Percentiles rank a stretch among this genome's conserved stretches.
phyloP scores from a whole-genome alignment of 768 basidiomycete genomes.

The Paxillus ammoniavirescens region DNA sequence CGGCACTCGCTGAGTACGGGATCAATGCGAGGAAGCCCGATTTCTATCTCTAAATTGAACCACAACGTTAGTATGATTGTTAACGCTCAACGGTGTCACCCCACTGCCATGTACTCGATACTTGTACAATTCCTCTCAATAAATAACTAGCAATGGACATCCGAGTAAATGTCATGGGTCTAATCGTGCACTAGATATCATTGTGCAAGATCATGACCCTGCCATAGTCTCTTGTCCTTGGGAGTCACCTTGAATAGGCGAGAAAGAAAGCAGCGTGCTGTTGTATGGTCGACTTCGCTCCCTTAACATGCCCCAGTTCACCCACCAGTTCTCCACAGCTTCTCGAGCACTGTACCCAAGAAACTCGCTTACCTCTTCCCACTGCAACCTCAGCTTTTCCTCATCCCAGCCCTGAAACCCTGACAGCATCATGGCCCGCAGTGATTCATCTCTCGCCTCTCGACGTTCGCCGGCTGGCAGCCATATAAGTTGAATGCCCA shows the following conservation, averaged over 20 bases:
- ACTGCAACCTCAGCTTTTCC: conserved; percentile 42
- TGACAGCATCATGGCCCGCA: conserved; percentile 20
- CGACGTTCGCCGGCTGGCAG: conserved; percentile 41
- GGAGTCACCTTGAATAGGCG: not conserved
- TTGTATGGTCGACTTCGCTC: conserved; percentile 28
- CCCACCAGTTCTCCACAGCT: conserved; percentile 60
- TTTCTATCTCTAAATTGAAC: conserved; percentile 66
- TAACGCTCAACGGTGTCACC: not conserved
- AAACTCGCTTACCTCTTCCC: conserved; percentile 49
- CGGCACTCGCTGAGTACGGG: conserved; percentile 94
- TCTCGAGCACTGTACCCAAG: conserved; percentile 51
- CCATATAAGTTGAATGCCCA: conserved; percentile 40
- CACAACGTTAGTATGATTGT: not conserved
- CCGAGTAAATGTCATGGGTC: not conserved
- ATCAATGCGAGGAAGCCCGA: conserved; percentile 94
- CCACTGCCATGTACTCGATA: conserved; percentile 1
- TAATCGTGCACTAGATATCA: not conserved
- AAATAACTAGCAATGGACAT: not conserved
- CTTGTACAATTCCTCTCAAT: not conserved
- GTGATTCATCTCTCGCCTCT: conserved; percentile 39
- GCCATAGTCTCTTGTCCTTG: not conserved
- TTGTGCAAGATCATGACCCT: not conserved
- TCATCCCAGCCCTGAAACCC: conserved; percentile 41
- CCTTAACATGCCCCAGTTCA: conserved; percentile 46
- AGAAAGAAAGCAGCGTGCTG: not conserved